A percentile compares a stretch with the other conserved stretches of the same genome.
Evolutionary conservation across 2,329 filamentous ascomycete genomes (phyloP).

Genomic region (Microascus cirrosus): DNA sequence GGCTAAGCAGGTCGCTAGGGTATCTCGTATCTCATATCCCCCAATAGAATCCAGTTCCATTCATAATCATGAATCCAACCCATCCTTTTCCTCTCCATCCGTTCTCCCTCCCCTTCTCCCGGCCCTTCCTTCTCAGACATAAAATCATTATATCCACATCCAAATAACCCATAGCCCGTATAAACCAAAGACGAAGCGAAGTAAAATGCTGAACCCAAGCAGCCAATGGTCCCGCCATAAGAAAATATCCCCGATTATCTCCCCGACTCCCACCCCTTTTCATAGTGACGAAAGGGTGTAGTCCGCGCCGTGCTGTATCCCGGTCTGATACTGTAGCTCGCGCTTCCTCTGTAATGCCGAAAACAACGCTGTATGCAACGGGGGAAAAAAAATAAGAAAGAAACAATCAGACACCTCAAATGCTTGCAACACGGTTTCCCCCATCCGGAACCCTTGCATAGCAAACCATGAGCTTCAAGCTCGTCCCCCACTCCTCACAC

Average conservation of each 20-base stretch:
- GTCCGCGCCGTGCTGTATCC: neutral
- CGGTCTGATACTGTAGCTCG: neutral
- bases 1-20: neutral
- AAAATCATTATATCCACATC: neutral
- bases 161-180: neutral
- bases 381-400: conserved; percentile 1
- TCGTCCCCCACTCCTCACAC: conserved; percentile 78
- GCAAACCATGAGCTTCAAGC: conserved; percentile 82
- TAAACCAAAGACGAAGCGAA: neutral
- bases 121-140: neutral
- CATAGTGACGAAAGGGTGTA: neutral
- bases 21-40: neutral
- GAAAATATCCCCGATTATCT: neutral
- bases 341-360: neutral
- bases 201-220: conserved; percentile 2
- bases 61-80: neutral
- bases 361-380: neutral
- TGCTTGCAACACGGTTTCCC: conserved; percentile 6
- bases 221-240: neutral
- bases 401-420: conserved; percentile 1
- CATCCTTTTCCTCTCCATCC: neutral
- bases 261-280: neutral
- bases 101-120: neutral
- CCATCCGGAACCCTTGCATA: conserved; percentile 70
- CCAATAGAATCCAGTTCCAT: conserved; percentile 4